These are phyloP conservation scores for Cryptococcus floricola DNA, from an alignment of 1,284 basidiomycete genomes.

Conservation along the genomic window DNA sequence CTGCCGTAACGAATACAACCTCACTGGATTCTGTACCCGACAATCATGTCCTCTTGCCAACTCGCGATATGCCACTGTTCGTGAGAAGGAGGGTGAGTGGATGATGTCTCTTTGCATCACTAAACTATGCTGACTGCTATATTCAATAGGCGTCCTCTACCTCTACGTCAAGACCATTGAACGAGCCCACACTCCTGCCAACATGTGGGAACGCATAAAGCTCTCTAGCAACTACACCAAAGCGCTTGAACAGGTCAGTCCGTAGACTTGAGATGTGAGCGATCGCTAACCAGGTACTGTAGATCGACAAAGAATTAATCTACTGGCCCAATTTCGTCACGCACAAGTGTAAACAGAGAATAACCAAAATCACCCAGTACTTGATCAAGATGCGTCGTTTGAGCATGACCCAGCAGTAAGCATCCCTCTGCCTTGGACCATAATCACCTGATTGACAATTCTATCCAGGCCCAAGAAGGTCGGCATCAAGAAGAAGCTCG, in stretches of 20 bases:
- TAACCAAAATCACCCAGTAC: slow-evolving; percentile 99
- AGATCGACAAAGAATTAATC: slow-evolving; percentile 92
- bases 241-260: slow-evolving; percentile 80
- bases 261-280: neutral
- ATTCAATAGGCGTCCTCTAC: slow-evolving; percentile 70
- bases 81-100: slow-evolving; percentile 83
- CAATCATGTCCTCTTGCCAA: slow-evolving; percentile 97
- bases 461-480: slow-evolving; percentile 78
- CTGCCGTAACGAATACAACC: slow-evolving; percentile 97
- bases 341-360: slow-evolving; percentile 98
- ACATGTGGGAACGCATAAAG: slow-evolving; percentile 96
- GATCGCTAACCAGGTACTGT: neutral
- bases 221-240: slow-evolving; percentile 92
- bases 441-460: neutral
- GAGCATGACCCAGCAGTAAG: slow-evolving; percentile 82
- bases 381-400: slow-evolving; percentile 95
- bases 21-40: slow-evolving; percentile 93
- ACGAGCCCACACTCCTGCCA: slow-evolving; percentile 87
- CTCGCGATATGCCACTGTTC: slow-evolving; percentile 92
- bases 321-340: slow-evolving; percentile 98
- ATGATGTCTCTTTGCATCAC: neutral
- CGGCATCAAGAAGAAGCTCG: slow-evolving; percentile 95
- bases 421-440: neutral
- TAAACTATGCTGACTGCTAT: neutral
- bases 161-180: slow-evolving; percentile 99